A percentile compares a stretch with the other conserved stretches of the same genome.
phyloP scores from a whole-genome alignment of 2,329 filamentous ascomycete species.

The Pseudogymnoascus verrucosus region DNA sequence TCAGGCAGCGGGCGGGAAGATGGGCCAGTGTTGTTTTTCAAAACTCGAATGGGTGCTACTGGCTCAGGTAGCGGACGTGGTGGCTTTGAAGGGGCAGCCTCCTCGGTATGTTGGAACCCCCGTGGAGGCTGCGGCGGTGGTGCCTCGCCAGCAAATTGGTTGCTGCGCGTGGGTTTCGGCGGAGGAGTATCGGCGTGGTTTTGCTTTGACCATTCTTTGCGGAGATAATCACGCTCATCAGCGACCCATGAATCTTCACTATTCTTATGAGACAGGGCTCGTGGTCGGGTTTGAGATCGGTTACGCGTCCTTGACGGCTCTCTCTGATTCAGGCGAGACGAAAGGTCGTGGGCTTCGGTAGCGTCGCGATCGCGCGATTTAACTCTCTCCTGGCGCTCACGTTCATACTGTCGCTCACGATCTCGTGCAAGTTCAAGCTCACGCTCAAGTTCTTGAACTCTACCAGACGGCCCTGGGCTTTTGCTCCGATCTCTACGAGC shows the following conservation, averaged over 20 bases:
- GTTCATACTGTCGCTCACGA: constrained; percentile 56
- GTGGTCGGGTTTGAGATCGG: constrained; percentile 23
- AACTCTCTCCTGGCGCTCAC: constrained; percentile 45
- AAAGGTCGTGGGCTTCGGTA: constrained; percentile 25
- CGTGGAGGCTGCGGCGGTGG: constrained; percentile 8
- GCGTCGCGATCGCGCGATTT: constrained; percentile 18
- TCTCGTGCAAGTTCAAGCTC: constrained; percentile 61
- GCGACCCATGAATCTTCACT: constrained; percentile 39
- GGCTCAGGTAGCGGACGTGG: constrained; percentile 28
- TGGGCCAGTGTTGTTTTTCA: constrained; percentile 25
- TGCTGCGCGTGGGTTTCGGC: constrained; percentile 9
- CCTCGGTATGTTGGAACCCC: background rate
- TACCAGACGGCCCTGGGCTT: constrained; percentile 41
- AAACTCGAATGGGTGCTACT: constrained; percentile 21
- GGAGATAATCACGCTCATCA: constrained; percentile 45
- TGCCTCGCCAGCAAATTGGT: constrained; percentile 18
- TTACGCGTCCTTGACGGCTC: constrained; percentile 17
- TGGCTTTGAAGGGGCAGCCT: constrained; percentile 19
- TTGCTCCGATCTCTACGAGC: constrained; percentile 30
- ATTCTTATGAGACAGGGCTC: constrained; percentile 20
- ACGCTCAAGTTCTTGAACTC: constrained; percentile 73
- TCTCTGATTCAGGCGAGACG: constrained; percentile 23
- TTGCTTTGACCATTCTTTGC: constrained; percentile 32
- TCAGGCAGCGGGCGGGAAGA: constrained; percentile 33
- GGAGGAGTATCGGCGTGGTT: constrained; percentile 17